A percentile compares a stretch with the other conserved stretches of the same genome.
phyloP scores from a whole-genome alignment of 768 basidiomycete species.

The Termitomyces sp. region DNA sequence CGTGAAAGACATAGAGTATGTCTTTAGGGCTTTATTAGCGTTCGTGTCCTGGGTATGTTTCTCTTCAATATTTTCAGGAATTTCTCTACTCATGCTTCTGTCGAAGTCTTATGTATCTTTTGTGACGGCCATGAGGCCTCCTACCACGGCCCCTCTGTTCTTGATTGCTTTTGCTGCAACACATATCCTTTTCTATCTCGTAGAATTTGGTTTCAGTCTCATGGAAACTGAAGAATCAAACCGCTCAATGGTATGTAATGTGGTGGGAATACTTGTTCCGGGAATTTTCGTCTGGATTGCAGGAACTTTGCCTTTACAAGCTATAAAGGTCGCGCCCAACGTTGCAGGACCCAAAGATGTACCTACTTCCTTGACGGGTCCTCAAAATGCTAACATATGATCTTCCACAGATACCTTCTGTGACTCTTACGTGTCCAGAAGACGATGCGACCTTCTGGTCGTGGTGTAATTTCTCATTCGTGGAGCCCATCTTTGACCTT shows the following conservation, averaged over 20 bases:
- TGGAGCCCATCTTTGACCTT: constrained; percentile 53
- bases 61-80: background rate
- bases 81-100: constrained; percentile 2
- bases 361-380: constrained; percentile 15
- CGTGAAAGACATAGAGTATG: constrained; percentile 15
- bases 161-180: constrained; percentile 35
- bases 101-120: constrained; percentile 39
- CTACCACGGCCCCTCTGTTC: constrained; percentile 47
- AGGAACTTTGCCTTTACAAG: constrained; percentile 52
- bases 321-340: constrained; percentile 35
- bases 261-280: constrained; percentile 28
- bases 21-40: constrained; percentile 24
- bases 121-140: constrained; percentile 32
- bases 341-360: constrained; percentile 47
- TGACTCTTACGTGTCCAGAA: constrained; percentile 50
- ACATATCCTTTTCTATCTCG: constrained; percentile 29
- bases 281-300: constrained; percentile 39
- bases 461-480: constrained; percentile 61
- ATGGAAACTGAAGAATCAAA: constrained; percentile 6
- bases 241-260: constrained; percentile 16
- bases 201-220: constrained; percentile 28
- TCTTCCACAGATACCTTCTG: constrained; percentile 40
- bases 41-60: constrained; percentile 46
- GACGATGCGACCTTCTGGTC: constrained; percentile 59
- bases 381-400: background rate